These are phyloP conservation scores for Trichoderma koningii DNA, from an alignment of 2,329 filamentous ascomycete genomes.

Conservation along the genomic window DNA sequence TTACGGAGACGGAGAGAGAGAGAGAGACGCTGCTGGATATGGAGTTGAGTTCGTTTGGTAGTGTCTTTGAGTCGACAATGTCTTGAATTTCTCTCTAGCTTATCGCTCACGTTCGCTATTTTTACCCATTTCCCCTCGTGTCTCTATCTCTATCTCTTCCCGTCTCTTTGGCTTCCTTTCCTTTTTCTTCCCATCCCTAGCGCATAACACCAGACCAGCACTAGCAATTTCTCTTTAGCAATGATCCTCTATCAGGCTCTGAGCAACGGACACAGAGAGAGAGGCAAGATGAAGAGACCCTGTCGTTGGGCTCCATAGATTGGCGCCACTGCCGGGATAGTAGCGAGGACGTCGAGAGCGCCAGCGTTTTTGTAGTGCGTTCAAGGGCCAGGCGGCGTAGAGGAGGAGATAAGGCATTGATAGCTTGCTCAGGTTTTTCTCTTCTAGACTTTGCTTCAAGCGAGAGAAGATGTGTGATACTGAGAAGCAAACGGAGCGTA, in stretches of 20 bases:
- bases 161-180: neutral
- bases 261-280: neutral
- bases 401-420: conserved; percentile 12
- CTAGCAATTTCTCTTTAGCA: too few relatives aligned
- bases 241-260: neutral
- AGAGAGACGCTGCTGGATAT: neutral
- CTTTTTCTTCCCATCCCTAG: neutral
- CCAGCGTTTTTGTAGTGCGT: neutral
- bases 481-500: too few relatives aligned
- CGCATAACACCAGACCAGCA: neutral
- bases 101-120: conserved; percentile 4
- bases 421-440: neutral
- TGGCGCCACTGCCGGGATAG: conserved; percentile 27
- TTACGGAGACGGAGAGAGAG: neutral
- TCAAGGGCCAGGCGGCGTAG: neutral
- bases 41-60: neutral
- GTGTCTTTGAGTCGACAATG: neutral
- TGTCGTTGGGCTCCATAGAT: conserved; percentile 30
- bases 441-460: neutral
- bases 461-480: neutral
- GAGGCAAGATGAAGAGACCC: neutral
- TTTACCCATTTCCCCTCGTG: neutral
- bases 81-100: conserved; percentile 2
- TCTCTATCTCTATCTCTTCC: neutral
- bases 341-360: conserved; percentile 3